Percentiles rank a stretch among this genome's conserved stretches.
Conservation (phyloP, 495 filamentous ascomycete genomes). For the Tuber umbilicatum region DNA sequence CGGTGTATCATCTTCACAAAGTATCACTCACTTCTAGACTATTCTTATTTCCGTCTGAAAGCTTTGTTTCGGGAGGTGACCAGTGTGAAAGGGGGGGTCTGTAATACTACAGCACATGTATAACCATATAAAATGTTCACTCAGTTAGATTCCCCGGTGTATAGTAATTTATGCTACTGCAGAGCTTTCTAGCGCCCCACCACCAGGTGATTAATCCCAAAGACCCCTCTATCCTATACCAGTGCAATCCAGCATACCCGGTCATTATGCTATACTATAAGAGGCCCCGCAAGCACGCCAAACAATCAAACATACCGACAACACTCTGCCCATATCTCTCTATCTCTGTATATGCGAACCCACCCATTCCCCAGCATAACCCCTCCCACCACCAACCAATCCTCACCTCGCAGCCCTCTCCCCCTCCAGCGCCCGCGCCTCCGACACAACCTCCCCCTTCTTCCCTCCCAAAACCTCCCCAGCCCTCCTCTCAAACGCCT, state of each 20-base stretch:
- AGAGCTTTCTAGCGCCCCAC: background rate
- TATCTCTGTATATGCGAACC: background rate
- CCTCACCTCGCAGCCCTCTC: constrained; percentile 5
- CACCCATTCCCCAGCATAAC: background rate
- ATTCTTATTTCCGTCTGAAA: background rate
- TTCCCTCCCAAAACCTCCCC: constrained; percentile 50
- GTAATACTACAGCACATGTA: background rate
- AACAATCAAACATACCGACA: background rate
- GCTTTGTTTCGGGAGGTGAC: background rate
- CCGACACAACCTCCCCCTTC: constrained; percentile 5
- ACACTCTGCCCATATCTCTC: constrained; percentile 7
- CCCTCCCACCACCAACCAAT: background rate
- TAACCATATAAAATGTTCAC: background rate
- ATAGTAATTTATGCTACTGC: background rate
- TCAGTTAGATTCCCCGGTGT: background rate
- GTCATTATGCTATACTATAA: background rate
- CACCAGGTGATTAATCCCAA: background rate
- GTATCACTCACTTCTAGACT: background rate
- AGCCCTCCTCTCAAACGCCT: constrained; percentile 82
- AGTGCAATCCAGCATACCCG: background rate
- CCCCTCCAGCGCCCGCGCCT: background rate
- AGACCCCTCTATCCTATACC: background rate
- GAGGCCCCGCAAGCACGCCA: background rate
- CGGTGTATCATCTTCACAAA: background rate
- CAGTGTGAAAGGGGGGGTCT: background rate